Evolutionary conservation across 2,329 filamentous ascomycete species (phyloP), one percentile per base, ranked within the genome.

Genomic region (Aaosphaeria pasadenensis): DNA sequence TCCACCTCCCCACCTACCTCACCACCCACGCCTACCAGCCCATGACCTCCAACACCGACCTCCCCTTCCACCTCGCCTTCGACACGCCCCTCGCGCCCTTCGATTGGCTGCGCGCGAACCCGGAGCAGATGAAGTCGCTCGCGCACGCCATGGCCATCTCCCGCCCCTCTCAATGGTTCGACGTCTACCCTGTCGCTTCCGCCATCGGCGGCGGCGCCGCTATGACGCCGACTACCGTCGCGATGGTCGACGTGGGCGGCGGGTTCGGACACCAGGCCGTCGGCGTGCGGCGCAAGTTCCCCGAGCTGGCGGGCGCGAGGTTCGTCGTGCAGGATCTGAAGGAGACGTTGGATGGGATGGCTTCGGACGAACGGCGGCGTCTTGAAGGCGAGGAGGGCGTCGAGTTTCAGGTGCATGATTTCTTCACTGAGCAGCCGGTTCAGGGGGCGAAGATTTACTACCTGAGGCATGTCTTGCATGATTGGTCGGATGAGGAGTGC

Each of bases 381-480:
- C 54, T 54, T 4, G 47, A 52, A 4, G 7, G 40, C 5, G 36
- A 55, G 11, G 49, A 56, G 6, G 61, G 60, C 4, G 52, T 67
- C 9, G 59, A 63, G 13, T 70, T 69, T 29, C 45, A 57, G 33
- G 49, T 48, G 7, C 59, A 70, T 28, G 63, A 70, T 40, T 70
- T 69, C 55, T 70, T 69, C 50, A 58, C 46, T 1, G 45, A 51
- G 2, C 67, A 71, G 30, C 53, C 59, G 1, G 46, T 66, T 35
- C 53, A 56, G 6, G 59, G 53, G 6, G 66, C 64, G 2, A 64
- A 64, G 33, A 62, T 66, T 28, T 70, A 69, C 47, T 64, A 68
- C 33, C 47, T 70, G 6, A 52, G 59, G 9, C 57, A 62, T 42
- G 60, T 70, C 11, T 46, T 69, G 43, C 66, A 71, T 43, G 64